Evolutionary conservation across 495 filamentous ascomycete species (phyloP), one percentile per base, ranked within the genome.

Genomic region (Neurospora sp.): DNA sequence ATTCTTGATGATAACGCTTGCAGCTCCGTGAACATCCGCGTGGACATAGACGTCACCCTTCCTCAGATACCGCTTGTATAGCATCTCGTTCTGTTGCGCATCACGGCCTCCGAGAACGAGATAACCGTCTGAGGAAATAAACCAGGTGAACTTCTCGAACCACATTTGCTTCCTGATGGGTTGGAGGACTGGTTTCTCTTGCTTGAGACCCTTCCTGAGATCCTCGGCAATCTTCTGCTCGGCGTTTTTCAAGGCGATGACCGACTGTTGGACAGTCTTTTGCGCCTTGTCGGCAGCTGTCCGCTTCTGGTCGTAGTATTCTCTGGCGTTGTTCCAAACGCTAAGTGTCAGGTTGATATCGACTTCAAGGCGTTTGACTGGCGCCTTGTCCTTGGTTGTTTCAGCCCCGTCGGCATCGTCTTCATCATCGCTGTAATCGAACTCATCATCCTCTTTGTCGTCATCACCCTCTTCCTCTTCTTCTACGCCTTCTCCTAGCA

Each of bases 131-230:
- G 95, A 97, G 1, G 94, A 97, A 74, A 98, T 89, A 84, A 99
- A 99, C 84, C 92, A 98, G 18, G 88, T 80, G 75, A 97, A 99
- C 78, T 98, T 99, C 76, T 99, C 96, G 77, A 98, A 98, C 94
- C 96, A 99, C 75, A 93, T 87, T 69, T 89, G 90, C 74, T 89
- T 91, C 45, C 96, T 85, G 14, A 97, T 89, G 16, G 91, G 94
- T 70, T 93, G 91, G 3, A 98, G 84, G 20, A 97, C 82, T 35
- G 93, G 89, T 78, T 98, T 99, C 80, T 99, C 96, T 76, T 95
- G 92, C 81, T 96, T 96, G 69, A 99, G 81, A 0, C 89, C 90
- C 75, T 92, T 92, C 82, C 92, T 96, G 7, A 98, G 85, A 78
- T 97, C 93, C 10, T 91, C 88, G 10, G 87, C 86, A 31, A 98